Evolutionary conservation across 2,329 filamentous ascomycete species (phyloP), one percentile per base, ranked within the genome.

Genomic region (Penicillium sp.): DNA sequence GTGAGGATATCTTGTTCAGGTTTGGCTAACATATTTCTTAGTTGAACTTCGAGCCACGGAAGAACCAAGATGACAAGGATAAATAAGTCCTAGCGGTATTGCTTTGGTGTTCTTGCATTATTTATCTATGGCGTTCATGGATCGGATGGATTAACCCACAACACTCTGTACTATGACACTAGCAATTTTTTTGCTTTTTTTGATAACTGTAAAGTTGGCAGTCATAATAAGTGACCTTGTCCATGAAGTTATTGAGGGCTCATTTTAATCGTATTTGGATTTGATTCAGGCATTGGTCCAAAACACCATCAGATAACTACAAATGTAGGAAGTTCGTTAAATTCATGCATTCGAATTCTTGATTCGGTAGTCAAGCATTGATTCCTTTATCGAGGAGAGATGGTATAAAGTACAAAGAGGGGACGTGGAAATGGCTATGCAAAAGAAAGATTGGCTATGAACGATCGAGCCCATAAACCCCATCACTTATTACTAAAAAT

Each of bases 41-140:
- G 86, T 73, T 88, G 55, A 89, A 89, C 64, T 90, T 89, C 62
- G 83, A 89, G 69, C 84, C 87, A n/a, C 77, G 79, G 51, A 83
- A 82, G 36, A 84, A 87, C 62, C 82, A 87, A 49, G 82, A 85
- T 27, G 80, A 82, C 49, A 76, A 79, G 42, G 66, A 70, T 49
- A 63, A 70, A 53, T 67, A 54, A 68, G 41, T n/a, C 6, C 23
- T 15, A 47, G 7, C 12, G n/a, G 23, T 23, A 31, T 39, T 33
- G n/a, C 23, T 31, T 42, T 6, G 13, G 15, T 43, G 29, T 50
- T 43, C 15, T 56, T 45, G 38, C 9, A 56, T 56, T 55, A 19
- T 43, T 50, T 47, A n/a, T 45, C 6, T 29, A 31, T 53, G 58
- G 56, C 38, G 48, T 59, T 50, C 6, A 43, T 44, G 33, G 31